Evolutionary conservation across 306 rosid species (phyloP).

Genomic region (Bauhinia variegata): DNA sequence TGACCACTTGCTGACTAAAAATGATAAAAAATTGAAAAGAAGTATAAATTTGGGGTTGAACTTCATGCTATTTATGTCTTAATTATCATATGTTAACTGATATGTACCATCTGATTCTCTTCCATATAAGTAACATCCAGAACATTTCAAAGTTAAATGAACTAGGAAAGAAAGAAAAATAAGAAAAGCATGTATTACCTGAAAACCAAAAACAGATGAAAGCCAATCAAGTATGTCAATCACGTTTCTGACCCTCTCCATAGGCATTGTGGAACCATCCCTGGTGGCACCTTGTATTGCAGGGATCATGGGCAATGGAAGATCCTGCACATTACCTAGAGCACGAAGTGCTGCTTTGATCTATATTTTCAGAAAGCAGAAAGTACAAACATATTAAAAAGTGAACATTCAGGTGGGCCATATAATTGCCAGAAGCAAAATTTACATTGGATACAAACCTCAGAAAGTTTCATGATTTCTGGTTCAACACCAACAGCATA

Average conservation of each 20-base stretch:
- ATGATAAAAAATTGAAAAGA: not conserved
- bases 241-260: conserved; percentile 53
- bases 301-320: conserved; percentile 63
- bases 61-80: too few species aligned
- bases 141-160: not conserved
- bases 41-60: conserved; percentile 1
- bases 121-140: not conserved
- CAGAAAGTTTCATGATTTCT: conserved; percentile 70
- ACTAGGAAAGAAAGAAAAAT: not conserved
- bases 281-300: conserved; percentile 27
- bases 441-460: conserved; percentile 46
- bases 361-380: conserved; percentile 41
- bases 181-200: conserved; percentile 46
- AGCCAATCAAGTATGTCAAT: conserved; percentile 73
- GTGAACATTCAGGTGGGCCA: not conserved
- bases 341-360: conserved; percentile 64
- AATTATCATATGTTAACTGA: too few species aligned
- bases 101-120: not conserved
- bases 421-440: not conserved
- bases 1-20: not conserved
- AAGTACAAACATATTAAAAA: conserved; percentile 6
- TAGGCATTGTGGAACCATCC: conserved; percentile 34
- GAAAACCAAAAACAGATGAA: conserved; percentile 65
- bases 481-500: conserved; percentile 67
- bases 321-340: conserved; percentile 51